Evolutionary conservation across 306 rosid genomes (phyloP), one percentile per base, ranked within the genome.

Genomic region (Prosopis cineraria): DNA sequence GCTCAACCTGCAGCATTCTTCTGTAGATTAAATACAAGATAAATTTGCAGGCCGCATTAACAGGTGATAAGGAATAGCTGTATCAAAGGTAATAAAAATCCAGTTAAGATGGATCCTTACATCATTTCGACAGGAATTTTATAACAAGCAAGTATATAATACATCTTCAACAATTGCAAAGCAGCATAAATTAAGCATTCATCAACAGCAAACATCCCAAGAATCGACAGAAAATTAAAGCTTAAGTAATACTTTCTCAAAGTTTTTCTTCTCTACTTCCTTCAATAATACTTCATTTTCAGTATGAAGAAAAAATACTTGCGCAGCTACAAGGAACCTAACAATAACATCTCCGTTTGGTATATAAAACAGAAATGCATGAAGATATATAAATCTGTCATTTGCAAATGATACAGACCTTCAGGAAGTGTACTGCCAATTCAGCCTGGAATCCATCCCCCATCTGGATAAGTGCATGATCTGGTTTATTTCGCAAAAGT

Each of bases 391-490:
- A 44, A 43, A 56, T 33, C 50, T 33, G 27, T 75, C 14, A 73
- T 50, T 62, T 75, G 63, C 39, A 44, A 27, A 64, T 7, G 77
- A 78, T 81, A 75, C 90, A 77, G 67, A 95, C 98, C 98, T 95
- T 95, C 77, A 95, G 78, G 76, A 92, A 95, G 83, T 95, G 93
- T 8, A 95, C 98, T 10, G 98, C 98, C 81, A 95, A 73, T 87
- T 95, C 98, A 64, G 98, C 93, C 78, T 95, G 98, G 76, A 95
- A 95, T 68, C 98, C 98, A 85, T 95, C 98, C 37, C 98, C 97
- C 98, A 95, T 95, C 84, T 95, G 97, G 68, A 95, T 83, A 63
- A 95, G 98, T 30, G 98, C 98, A 71, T 95, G 98, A 85, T 95
- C 98, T 13, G 98, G 95, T 83, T 95, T 95, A 79, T 95, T 95